Conservation (phyloP, 2,329 filamentous ascomycete species). For the Cladophialophora exuberans region DNA sequence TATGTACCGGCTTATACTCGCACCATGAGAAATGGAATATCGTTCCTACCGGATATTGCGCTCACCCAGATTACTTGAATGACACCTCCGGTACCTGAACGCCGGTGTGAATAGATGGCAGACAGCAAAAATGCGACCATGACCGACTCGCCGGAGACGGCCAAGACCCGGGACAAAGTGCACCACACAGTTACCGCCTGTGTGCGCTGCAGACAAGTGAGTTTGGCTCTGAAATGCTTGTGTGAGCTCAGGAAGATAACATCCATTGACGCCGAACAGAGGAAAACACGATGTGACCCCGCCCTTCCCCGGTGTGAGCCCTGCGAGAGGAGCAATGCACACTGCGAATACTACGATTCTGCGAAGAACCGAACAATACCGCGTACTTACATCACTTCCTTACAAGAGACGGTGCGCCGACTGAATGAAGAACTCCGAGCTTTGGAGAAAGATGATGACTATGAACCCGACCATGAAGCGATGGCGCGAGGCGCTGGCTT, state of each 20-base stretch:
- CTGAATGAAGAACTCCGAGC: conserved; percentile 81
- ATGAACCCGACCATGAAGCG: conserved; percentile 74
- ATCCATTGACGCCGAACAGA: conserved; percentile 56
- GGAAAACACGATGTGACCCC: conserved; percentile 95
- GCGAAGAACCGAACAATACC: conserved; percentile 83
- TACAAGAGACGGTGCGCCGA: conserved; percentile 82
- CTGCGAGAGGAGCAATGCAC: conserved; percentile 87
- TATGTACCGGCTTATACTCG: conserved; percentile 1
- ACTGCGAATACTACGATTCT: conserved; percentile 95
- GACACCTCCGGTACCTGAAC: background rate
- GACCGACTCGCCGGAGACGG: conserved; percentile 25
- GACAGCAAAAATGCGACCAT: conserved; percentile 25
- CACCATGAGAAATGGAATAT: conserved; percentile 15
- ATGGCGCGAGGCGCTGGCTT: conserved; percentile 85
- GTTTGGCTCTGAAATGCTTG: background rate
- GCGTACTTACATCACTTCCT: conserved; percentile 86
- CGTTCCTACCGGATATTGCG: background rate
- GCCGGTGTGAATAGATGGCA: conserved; percentile 17
- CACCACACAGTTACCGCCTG: conserved; percentile 54
- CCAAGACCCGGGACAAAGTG: conserved; percentile 24
- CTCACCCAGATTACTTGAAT: background rate
- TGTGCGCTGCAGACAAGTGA: conserved; percentile 54
- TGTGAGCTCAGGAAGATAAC: background rate
- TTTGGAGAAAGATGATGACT: conserved; percentile 75
- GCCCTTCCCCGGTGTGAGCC: conserved; percentile 87